A percentile compares a stretch with the other conserved stretches of the same genome.
Evolutionary conservation across 2,329 filamentous ascomycete genomes (phyloP).

Genomic region (Colletotrichum tamarilloi): DNA sequence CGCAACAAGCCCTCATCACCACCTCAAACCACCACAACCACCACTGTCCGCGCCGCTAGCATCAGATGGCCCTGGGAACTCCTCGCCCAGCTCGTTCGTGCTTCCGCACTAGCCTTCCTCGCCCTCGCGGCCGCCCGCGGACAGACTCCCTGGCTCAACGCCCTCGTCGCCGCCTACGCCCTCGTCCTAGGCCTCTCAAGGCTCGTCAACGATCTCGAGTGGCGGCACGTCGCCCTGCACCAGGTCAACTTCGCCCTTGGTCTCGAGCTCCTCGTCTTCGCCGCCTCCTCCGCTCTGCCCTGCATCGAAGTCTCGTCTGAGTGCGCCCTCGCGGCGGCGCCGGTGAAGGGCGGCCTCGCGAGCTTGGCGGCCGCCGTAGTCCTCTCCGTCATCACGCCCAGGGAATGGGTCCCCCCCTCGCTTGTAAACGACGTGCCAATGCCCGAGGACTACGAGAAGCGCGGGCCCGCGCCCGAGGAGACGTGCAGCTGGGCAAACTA

Average conservation of each 20-base stretch:
- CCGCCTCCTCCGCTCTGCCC: conserved; percentile 53
- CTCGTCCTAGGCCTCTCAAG: conserved; percentile 57
- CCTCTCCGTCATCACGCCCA: conserved; percentile 57
- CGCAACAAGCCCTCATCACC: conserved; percentile 40
- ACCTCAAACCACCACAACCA: conserved; percentile 37
- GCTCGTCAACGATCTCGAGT: conserved; percentile 52
- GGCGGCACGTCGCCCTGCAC: conserved; percentile 58
- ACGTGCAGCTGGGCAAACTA: conserved; percentile 64
- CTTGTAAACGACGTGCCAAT: conserved; percentile 51
- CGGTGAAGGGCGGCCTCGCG: conserved; percentile 47
- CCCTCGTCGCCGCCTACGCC: conserved; percentile 51
- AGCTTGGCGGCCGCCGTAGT: conserved; percentile 50
- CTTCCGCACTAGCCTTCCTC: conserved; percentile 52
- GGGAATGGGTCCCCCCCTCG: conserved; percentile 61
- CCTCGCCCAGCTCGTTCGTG: conserved; percentile 53
- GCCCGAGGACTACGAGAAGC: conserved; percentile 47
- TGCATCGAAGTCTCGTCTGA: conserved; percentile 52
- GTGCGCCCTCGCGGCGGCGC: conserved; percentile 40
- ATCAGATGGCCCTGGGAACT: conserved; percentile 57
- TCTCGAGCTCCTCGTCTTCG: conserved; percentile 49
- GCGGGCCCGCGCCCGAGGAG: conserved; percentile 61
- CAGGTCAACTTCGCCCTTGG: conserved; percentile 60
- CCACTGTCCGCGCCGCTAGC: conserved; percentile 46
- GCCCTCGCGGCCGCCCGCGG: conserved; percentile 48
- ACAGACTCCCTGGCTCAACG: conserved; percentile 50